Conservation (phyloP, 2,329 filamentous ascomycete genomes). For the Arthrinium puccinioides region DNA sequence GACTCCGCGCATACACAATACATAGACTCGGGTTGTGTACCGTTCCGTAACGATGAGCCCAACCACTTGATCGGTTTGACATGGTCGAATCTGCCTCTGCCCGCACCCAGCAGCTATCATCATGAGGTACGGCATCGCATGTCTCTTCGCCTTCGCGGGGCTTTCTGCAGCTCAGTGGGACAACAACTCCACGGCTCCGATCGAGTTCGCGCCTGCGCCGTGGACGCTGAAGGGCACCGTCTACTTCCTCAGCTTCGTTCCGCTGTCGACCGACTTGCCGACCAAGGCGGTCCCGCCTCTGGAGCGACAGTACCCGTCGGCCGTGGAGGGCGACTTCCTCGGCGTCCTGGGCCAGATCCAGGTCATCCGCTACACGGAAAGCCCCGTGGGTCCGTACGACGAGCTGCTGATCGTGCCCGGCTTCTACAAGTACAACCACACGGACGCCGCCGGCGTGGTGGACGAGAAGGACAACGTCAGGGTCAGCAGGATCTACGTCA, state of each 20-base stretch:
- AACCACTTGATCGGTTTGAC: too few relatives aligned
- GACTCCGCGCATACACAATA: too few relatives aligned
- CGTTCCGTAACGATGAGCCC: too few relatives aligned
- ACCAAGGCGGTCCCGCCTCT: conserved; percentile 6
- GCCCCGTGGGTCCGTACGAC: conserved; percentile 25
- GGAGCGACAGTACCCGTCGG: background rate
- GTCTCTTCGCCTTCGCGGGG: too few relatives aligned
- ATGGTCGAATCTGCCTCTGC: too few relatives aligned
- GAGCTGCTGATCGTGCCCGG: conserved; percentile 23
- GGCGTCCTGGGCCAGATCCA: conserved; percentile 21
- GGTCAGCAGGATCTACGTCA: conserved; percentile 26
- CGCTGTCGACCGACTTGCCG: conserved; percentile 11
- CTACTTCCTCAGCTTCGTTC: conserved; percentile 5
- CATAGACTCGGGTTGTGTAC: too few relatives aligned
- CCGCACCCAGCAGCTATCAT: too few relatives aligned
- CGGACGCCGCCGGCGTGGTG: background rate
- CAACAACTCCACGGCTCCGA: conserved; percentile 5
- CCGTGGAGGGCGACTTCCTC: conserved; percentile 15
- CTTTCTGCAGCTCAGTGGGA: too few relatives aligned
- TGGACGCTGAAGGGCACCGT: conserved; percentile 5
- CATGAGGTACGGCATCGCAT: too few relatives aligned
- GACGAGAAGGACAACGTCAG: conserved; percentile 12
- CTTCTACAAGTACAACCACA: conserved; percentile 11
- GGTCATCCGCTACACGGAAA: conserved; percentile 22
- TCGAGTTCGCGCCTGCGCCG: conserved; percentile 1